phyloP scores from a whole-genome alignment of 2,329 filamentous ascomycete species.

The Penicillium aurantiogriseum region DNA sequence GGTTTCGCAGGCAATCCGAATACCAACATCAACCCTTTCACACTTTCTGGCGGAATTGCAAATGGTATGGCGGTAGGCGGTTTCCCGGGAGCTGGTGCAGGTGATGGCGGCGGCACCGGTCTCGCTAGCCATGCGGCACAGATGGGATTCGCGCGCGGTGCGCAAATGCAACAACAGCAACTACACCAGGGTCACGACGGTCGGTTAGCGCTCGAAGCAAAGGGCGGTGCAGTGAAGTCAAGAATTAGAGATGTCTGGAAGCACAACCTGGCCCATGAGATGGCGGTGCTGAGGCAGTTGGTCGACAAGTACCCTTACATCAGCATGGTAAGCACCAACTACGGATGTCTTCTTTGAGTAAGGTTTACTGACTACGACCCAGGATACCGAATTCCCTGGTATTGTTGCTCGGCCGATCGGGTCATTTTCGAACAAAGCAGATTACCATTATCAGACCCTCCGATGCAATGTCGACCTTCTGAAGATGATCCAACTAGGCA shows the following conservation, averaged over 20 bases:
- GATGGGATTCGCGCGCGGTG: constrained; percentile 80
- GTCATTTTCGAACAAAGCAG: constrained; percentile 87
- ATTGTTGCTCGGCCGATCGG: constrained; percentile 95
- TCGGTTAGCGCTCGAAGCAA: constrained; percentile 55
- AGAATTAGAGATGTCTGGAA: constrained; percentile 97
- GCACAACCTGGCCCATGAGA: constrained; percentile 86
- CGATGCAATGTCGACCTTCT: constrained; percentile 96
- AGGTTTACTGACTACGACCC: constrained; percentile 19
- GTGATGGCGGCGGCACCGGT: constrained; percentile 63
- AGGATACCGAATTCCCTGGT: constrained; percentile 99
- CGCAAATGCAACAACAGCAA: constrained; percentile 60
- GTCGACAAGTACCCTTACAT: constrained; percentile 93
- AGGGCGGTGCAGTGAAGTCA: constrained; percentile 62
- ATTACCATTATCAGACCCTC: constrained; percentile 97
- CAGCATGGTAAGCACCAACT: constrained; percentile 73
- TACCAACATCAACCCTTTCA: constrained; percentile 67
- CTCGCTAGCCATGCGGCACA: constrained; percentile 84
- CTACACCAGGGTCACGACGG: constrained; percentile 51
- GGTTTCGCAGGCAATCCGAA: constrained; percentile 66
- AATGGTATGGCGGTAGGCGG: constrained; percentile 60
- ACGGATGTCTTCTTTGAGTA: not conserved
- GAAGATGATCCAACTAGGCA: constrained; percentile 94
- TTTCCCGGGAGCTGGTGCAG: constrained; percentile 54
- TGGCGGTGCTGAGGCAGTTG: constrained; percentile 76
- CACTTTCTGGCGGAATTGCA: constrained; percentile 47